phyloP scores from a whole-genome alignment of 176 grass and related monocot species.

The Ensete ventricosum region DNA sequence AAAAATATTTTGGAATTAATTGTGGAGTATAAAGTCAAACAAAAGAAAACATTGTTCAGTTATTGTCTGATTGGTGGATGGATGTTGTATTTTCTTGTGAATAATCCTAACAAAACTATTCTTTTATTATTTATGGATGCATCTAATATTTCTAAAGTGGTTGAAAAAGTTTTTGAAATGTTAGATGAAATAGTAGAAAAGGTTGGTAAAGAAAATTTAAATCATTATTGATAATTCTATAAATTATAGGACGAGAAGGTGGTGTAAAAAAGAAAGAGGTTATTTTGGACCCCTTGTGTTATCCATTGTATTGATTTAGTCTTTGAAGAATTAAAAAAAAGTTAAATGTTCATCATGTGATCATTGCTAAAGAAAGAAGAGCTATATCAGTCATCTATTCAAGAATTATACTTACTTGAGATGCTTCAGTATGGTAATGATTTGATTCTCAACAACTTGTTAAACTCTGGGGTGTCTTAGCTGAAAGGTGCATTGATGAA shows the following conservation, averaged over 20 bases:
- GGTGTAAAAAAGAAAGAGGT: background rate
- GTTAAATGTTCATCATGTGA: background rate
- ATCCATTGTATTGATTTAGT: constrained; percentile 3
- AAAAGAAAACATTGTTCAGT: no score
- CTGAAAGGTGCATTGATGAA: background rate
- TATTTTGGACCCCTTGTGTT: background rate
- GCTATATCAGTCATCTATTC: background rate
- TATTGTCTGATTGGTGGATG: no score
- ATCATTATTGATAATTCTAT: background rate
- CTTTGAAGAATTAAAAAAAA: background rate
- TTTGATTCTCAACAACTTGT: background rate
- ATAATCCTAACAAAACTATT: no score
- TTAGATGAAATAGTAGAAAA: no score
- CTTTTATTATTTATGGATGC: no score
- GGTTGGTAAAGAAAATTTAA: background rate
- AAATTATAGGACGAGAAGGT: background rate
- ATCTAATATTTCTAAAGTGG: no score
- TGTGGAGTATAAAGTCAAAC: no score
- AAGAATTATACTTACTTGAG: background rate
- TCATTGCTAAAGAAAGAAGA: background rate
- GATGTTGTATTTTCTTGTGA: no score
- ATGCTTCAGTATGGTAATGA: background rate
- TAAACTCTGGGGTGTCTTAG: background rate
- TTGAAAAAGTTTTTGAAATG: no score
- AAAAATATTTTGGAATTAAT: no score